Conservation (phyloP, 2,329 filamentous ascomycete genomes). For the Aspergillus sp. region DNA sequence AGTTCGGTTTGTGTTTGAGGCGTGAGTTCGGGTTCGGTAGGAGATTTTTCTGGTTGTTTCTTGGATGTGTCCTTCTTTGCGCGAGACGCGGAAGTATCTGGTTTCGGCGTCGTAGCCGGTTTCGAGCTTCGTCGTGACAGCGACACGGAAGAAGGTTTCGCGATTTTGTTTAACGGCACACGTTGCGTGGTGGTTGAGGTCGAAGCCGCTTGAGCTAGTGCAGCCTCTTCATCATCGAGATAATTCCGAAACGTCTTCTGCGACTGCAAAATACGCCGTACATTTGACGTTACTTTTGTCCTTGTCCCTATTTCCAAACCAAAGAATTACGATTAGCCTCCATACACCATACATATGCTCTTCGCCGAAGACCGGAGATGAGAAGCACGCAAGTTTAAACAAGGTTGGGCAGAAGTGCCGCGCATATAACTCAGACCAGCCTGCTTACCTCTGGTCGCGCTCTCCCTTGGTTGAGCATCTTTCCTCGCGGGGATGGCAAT, state of each 20-base stretch:
- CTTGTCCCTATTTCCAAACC: slow-evolving; percentile 27
- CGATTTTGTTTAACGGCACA: slow-evolving; percentile 17
- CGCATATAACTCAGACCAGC: neutral
- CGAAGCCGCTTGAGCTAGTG: slow-evolving; percentile 27
- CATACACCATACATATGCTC: neutral
- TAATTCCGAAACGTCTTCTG: slow-evolving; percentile 53
- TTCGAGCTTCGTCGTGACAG: slow-evolving; percentile 28
- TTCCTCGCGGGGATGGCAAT: slow-evolving; percentile 66
- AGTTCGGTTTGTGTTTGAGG: slow-evolving; percentile 1
- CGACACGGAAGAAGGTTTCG: slow-evolving; percentile 19
- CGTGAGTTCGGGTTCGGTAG: neutral
- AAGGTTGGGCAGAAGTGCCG: neutral
- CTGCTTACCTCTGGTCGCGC: slow-evolving; percentile 38
- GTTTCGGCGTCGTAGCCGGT: slow-evolving; percentile 20
- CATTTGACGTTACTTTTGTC: slow-evolving; percentile 47
- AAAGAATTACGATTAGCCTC: neutral
- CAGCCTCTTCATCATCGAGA: slow-evolving; percentile 52
- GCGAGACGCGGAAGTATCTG: slow-evolving; percentile 7
- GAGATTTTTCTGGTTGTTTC: neutral
- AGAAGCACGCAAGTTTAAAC: neutral
- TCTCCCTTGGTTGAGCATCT: slow-evolving; percentile 35
- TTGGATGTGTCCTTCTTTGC: slow-evolving; percentile 9
- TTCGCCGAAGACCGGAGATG: neutral
- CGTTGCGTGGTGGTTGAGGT: slow-evolving; percentile 16
- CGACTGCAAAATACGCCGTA: slow-evolving; percentile 48